phyloP scores from a whole-genome alignment of 2,329 filamentous ascomycete species.

The Akanthomyces dipterigenus region DNA sequence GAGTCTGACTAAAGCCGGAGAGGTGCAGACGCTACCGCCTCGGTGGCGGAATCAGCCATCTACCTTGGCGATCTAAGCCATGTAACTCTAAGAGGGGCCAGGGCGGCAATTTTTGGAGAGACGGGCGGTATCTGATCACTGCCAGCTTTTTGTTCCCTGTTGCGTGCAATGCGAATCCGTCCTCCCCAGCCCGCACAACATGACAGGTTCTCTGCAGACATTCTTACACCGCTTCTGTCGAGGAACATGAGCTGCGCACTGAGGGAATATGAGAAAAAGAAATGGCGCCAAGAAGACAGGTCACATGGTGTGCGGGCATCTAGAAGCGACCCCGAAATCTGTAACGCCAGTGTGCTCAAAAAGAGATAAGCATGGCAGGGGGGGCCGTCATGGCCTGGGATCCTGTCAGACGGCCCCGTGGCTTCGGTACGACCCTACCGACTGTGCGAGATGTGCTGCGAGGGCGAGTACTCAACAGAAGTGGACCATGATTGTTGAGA shows the following conservation, averaged over 20 bases:
- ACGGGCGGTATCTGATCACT: neutral
- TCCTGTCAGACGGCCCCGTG: neutral
- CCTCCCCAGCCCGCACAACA: neutral
- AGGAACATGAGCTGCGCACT: neutral
- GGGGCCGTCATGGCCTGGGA: neutral
- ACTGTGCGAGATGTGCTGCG: neutral
- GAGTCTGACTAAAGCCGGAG: neutral
- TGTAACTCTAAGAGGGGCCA: neutral
- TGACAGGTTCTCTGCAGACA: neutral
- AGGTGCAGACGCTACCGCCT: neutral
- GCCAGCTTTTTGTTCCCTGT: neutral
- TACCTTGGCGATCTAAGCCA: conserved; percentile 6
- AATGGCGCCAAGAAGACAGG: neutral
- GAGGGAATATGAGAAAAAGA: neutral
- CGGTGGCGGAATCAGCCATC: conserved; percentile 3
- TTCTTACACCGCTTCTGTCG: neutral
- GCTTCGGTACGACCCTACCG: conserved; percentile 4
- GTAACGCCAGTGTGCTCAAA: neutral
- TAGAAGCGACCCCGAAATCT: neutral
- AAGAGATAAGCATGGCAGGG: neutral
- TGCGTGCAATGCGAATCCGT: neutral
- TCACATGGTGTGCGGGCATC: neutral
- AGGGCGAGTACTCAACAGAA: neutral
- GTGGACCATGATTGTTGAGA: neutral
- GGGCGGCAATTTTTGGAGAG: neutral